Evolutionary conservation across 2,329 filamentous ascomycete genomes (phyloP), one percentile per base, ranked within the genome.

Genomic region (Pseudopyricularia javanii): DNA sequence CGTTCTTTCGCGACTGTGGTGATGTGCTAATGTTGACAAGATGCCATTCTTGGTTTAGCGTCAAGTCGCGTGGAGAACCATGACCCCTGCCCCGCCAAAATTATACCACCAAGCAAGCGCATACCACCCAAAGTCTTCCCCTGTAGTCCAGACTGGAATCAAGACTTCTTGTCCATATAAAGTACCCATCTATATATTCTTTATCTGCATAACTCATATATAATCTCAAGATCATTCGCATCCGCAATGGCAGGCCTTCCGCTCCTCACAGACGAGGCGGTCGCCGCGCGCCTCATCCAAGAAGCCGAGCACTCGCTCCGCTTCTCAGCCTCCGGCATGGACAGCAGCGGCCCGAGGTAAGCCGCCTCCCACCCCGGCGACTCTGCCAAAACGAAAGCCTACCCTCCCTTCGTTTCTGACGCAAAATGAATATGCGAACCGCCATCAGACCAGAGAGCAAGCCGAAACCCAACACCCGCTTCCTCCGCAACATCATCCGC

Each of bases 381-480:
- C 5, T 6, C 9, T 14, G 7, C 15, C n/a, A n/a, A n/a, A 35
- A 14, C 7, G 14, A 17, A 45, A 12, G 6, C 8, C 22, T 22
- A 4, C 15, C 33, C 4, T 4, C 33, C 33, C 33, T 12, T 35
- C 15, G 28, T 30, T 9, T 9, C 28, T 20, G n/a, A n/a, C n/a
- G n/a, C n/a, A n/a, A n/a, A n/a, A 11, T 50, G 48, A 50, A 20
- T 34, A 17, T 37, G 15, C 35, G 40, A 22, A 14, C 3, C 7
- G 6, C 55, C 80, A 15, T 9, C 67, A 89, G 80, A 62, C 79
- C 83, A 54, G 69, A 78, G 47, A 78, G 79, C 59, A 80, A 83
- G 57, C 88, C 88, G 1, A 96, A 91, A 64, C 91, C 91, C 3
- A 97, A 98, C 62, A 96, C 88, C 0, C 80, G 86, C 33, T 97